Conservation (phyloP, 2,329 filamentous ascomycete species). For the Aureobasidium mangrovei region DNA sequence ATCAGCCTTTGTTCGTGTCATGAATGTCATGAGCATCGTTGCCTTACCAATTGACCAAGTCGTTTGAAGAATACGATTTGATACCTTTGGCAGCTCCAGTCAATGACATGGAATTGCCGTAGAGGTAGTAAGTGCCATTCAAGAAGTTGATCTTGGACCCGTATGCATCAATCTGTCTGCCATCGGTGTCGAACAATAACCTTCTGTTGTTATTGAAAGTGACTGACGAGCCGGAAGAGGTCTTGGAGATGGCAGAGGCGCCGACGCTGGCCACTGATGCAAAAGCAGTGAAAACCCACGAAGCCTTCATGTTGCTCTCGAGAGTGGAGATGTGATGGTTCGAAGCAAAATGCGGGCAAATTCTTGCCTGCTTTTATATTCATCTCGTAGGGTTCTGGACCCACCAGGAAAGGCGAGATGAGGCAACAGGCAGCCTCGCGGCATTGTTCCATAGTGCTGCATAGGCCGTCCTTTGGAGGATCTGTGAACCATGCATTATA, state of each 20-base stretch:
- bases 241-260: not conserved
- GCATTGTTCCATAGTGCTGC: no score
- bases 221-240: not conserved
- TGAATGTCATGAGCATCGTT: not conserved
- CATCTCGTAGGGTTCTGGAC: no score
- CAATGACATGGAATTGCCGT: conserved; percentile 22
- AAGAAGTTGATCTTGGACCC: conserved; percentile 22
- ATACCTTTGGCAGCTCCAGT: conserved; percentile 20
- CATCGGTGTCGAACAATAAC: conserved; percentile 21
- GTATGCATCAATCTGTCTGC: conserved; percentile 23
- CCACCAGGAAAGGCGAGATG: no score
- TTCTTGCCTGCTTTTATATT: no score
- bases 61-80: conserved; percentile 21
- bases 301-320: no score
- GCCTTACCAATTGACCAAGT: conserved; percentile 17
- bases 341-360: no score
- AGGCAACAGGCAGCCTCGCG: no score
- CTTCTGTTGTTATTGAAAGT: conserved; percentile 20
- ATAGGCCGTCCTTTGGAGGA: no score
- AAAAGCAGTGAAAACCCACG: no score
- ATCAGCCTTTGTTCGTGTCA: not conserved
- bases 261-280: no score
- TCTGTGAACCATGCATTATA: no score
- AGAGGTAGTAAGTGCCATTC: conserved; percentile 21
- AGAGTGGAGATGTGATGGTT: no score